A percentile compares a stretch with the other conserved stretches of the same genome.
phyloP scores from a whole-genome alignment of 75 land plant species.

The Pinus tabuliformis region DNA sequence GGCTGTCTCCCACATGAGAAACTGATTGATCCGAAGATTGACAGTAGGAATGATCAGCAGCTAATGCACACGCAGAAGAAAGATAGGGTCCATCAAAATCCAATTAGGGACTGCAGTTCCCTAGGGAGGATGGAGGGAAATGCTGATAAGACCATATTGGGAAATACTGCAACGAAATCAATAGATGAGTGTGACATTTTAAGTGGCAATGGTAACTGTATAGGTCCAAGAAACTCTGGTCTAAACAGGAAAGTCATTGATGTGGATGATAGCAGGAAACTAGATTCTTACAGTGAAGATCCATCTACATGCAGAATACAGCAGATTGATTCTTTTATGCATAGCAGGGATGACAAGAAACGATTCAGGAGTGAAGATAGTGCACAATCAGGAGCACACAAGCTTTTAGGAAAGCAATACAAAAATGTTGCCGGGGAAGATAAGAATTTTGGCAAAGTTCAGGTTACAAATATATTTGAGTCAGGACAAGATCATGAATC shows the following conservation, averaged over 20 bases:
- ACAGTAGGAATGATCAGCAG: slow-evolving; percentile 3
- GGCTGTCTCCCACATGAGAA: neutral
- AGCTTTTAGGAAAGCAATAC: neutral
- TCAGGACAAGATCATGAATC: too few relatives aligned
- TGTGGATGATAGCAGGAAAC: neutral
- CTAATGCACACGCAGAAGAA: neutral
- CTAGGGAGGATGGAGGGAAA: neutral
- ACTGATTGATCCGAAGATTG: neutral
- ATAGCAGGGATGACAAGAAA: neutral
- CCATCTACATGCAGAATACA: slow-evolving; percentile 1
- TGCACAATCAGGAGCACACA: neutral
- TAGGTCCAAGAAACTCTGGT: neutral
- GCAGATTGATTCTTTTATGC: neutral
- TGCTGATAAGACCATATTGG: neutral
- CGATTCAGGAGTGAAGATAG: neutral
- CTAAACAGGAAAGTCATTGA: slow-evolving; percentile 7
- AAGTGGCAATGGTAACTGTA: neutral
- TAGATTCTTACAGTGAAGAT: slow-evolving; percentile 1
- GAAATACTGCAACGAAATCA: neutral
- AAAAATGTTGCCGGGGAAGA: neutral
- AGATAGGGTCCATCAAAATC: neutral
- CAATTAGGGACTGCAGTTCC: neutral
- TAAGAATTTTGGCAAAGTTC: neutral
- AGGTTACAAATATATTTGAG: neutral
- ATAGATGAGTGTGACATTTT: neutral